Evolutionary conservation across 345 rosid species (phyloP), one percentile per base, ranked within the genome.

Genomic region (Kernera saxatilis): DNA sequence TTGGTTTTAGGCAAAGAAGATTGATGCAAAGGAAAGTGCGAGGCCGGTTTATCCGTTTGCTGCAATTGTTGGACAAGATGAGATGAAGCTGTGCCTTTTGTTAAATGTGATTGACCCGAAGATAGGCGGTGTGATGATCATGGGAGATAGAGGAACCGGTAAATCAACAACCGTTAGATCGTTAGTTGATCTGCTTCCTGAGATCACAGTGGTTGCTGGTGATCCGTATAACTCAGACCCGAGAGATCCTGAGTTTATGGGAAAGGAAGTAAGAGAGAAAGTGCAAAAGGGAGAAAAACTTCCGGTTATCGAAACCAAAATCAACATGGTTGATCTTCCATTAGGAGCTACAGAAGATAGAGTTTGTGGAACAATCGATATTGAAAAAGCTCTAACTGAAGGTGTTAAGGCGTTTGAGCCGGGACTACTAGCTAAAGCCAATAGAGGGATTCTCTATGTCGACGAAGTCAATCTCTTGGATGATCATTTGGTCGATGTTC

Each of bases 91-190:
- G 8, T 93, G 98, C 69, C 97, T 93, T 64, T 62, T 93, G 72
- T 73, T 93, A 33, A 90, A 90, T 62, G 98, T 93, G 79, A 93
- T 90, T 27, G 98, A 93, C 78, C 96, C 98, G 12, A 90, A 88
- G 88, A 90, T 93, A 69, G 97, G 98, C 10, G 98, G 95, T 48
- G 97, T 92, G 52, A 90, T 92, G 97, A 90, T 92, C 43, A 92
- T 92, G 98, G 98, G 95, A 26, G 96, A 92, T 72, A 87, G 98
- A 76, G 98, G 98, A 63, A 90, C 96, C 0, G 95, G 98, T 36
- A 90, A 93, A 80, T 90, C 97, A 45, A 93, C 97, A 6, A 68
- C 96, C 1, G 98, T 93, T 36, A 81, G 96, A 80, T 93, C 98
- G 0, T 77, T 93, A 82, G 89, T 87, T 21, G 98, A 93, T 84